Evolutionary conservation across 352 stramenopile genomes (phyloP).

Genomic region (Phytophthora syringae): DNA sequence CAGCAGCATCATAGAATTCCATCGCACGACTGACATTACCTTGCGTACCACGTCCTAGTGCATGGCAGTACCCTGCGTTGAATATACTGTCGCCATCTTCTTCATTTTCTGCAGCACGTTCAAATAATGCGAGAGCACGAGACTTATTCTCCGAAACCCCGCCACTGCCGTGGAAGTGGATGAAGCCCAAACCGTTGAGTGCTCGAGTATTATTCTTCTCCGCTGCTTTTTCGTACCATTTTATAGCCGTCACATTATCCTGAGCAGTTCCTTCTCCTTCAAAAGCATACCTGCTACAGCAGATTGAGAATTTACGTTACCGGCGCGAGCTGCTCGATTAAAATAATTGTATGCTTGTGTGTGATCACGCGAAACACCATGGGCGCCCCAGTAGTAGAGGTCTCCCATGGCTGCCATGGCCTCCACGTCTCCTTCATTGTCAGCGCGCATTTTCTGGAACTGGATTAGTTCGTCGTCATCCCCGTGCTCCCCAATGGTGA

Average conservation of each 20-base stretch:
- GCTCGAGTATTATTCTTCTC: slow-evolving; percentile 75
- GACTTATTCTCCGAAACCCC: slow-evolving; percentile 79
- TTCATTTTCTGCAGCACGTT: slow-evolving; percentile 74
- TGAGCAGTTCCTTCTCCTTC: slow-evolving; percentile 80
- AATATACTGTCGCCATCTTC: slow-evolving; percentile 91
- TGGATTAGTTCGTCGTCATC: slow-evolving; percentile 90
- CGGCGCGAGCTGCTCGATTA: slow-evolving; percentile 60
- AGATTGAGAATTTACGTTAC: slow-evolving; percentile 62
- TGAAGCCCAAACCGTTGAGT: slow-evolving; percentile 90
- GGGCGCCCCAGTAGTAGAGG: slow-evolving; percentile 90
- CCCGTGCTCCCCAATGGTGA: slow-evolving; percentile 46
- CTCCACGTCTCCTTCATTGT: slow-evolving; percentile 74
- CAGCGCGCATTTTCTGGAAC: slow-evolving; percentile 81
- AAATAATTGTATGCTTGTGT: slow-evolving; percentile 78
- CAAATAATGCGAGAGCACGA: slow-evolving; percentile 82
- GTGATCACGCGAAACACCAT: slow-evolving; percentile 79
- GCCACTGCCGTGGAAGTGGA: slow-evolving; percentile 85
- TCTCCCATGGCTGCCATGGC: slow-evolving; percentile 89
- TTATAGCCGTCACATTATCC: slow-evolving; percentile 77
- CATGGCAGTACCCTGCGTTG: slow-evolving; percentile 88
- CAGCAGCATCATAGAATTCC: slow-evolving; percentile 65
- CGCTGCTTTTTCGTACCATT: slow-evolving; percentile 80
- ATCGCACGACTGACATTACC: slow-evolving; percentile 66
- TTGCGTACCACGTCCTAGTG: slow-evolving; percentile 60
- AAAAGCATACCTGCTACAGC: slow-evolving; percentile 88